Evolutionary conservation across 495 filamentous ascomycete genomes (phyloP).

Genomic region (Daldinia childiae): DNA sequence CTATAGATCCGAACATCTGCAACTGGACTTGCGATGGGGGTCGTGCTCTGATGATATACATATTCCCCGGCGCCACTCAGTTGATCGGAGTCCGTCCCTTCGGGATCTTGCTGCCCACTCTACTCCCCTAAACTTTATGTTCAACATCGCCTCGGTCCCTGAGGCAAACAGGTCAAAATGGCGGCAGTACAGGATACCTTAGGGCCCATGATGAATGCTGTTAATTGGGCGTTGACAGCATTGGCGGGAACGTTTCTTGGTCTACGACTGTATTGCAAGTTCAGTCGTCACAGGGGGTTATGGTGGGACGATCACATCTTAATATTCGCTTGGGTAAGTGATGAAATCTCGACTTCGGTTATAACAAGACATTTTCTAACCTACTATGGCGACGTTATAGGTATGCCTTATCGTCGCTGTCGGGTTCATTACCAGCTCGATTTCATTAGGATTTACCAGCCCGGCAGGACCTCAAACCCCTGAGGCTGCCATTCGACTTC

Average conservation of each 20-base stretch:
- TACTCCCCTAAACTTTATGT: slow-evolving; percentile 2
- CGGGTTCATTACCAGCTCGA: slow-evolving; percentile 33
- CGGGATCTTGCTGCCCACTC: slow-evolving; percentile 22
- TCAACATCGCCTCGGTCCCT: slow-evolving; percentile 6
- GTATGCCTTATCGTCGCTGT: slow-evolving; percentile 31
- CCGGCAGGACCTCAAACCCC: slow-evolving; percentile 17
- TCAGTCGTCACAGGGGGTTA: slow-evolving; percentile 38
- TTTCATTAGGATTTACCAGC: slow-evolving; percentile 34
- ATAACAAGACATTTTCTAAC: slow-evolving; percentile 11
- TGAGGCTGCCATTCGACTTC: slow-evolving; percentile 18
- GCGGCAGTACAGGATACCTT: slow-evolving; percentile 3
- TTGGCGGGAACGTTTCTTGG: slow-evolving; percentile 46
- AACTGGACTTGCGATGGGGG: not conserved
- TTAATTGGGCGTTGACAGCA: slow-evolving; percentile 48
- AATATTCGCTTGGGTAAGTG: slow-evolving; percentile 53
- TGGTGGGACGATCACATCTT: slow-evolving; percentile 53
- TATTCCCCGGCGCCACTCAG: slow-evolving; percentile 19
- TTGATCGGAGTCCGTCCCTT: slow-evolving; percentile 6
- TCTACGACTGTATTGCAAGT: slow-evolving; percentile 47
- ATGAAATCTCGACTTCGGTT: not conserved
- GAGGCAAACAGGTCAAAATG: slow-evolving; percentile 15
- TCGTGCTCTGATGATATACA: slow-evolving; percentile 26
- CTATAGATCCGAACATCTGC: slow-evolving; percentile 7
- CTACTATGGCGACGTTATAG: not conserved
- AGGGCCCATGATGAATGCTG: slow-evolving; percentile 54